Evolutionary conservation across 495 filamentous ascomycete genomes (phyloP), one percentile per base, ranked within the genome.

Genomic region (Penicillium cinerascens): DNA sequence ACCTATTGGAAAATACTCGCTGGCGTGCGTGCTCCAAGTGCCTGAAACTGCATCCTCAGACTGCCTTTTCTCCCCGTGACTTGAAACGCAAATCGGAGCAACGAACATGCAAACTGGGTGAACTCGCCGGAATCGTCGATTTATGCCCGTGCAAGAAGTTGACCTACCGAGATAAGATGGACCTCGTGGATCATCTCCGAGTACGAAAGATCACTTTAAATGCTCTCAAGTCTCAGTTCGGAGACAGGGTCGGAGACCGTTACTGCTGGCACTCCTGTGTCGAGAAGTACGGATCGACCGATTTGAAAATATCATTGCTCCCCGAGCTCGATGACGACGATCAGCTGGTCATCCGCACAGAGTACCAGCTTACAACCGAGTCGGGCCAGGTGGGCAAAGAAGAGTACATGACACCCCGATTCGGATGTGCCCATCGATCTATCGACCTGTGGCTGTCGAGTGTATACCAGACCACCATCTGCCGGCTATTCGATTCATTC

Each of bases 131-230:
- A 4, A 63, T 77, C 27, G 71, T 77, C 35, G 74, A 77, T 38
- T 39, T 77, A 17, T 77, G 74, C 35, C 74, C 74, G 16, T 77
- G 74, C 70, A 74, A 69, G 43, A 77, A 77, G 50, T 40, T 77
- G 43, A 77, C 74, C 0, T 77, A 71, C 59, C 67, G 64, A 1
- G 72, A 75, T 47, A 77, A 70, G 51, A 44, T 68, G 25, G 68
- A 76, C 20, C 61, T 77, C 6, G 43, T 67, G 15, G 65, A 74
- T 15, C 59, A 70, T 9, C 49, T 77, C 17, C 61, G 62, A 17
- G 45, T 69, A 16, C 66, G 74, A 6, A 60, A 66, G 48, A 62
- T 63, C 26, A 58, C 71, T 0, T 45, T 72, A 8, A 37, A 55
- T 16, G 54, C 64, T 10, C 44, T 75, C n/a, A 52, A 60, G 5